These are phyloP conservation scores for Eucalyptus cloeziana DNA, from an alignment of 345 rosid genomes.

Conservation along the genomic window DNA sequence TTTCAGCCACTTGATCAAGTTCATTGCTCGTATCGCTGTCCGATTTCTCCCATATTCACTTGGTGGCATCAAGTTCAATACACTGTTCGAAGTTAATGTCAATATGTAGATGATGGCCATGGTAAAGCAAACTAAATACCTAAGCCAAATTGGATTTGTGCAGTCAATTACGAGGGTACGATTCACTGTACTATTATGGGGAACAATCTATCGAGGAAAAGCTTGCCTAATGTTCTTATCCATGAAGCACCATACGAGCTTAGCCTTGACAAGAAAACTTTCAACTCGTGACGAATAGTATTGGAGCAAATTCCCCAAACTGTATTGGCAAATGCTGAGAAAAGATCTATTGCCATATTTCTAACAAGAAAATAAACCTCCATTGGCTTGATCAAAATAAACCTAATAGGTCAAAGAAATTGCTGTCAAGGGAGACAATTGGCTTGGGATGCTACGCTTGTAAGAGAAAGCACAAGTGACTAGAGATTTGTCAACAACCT, in stretches of 20 bases:
- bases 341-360: not conserved
- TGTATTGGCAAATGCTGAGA: too few species aligned
- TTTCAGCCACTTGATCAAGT: not conserved
- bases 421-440: not conserved
- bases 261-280: too few species aligned
- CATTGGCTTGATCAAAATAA: fast-evolving
- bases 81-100: not conserved
- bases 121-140: not conserved
- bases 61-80: not conserved
- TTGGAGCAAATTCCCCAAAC: fast-evolving
- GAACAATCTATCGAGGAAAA: fast-evolving
- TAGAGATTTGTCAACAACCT: not conserved
- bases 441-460: not conserved
- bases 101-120: not conserved
- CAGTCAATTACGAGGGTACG: fast-evolving
- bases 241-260: fast-evolving
- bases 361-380: too few species aligned
- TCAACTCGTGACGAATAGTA: too few species aligned
- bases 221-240: too few species aligned
- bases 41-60: not conserved
- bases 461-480: not conserved
- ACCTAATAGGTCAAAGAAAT: not conserved
- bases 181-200: fast-evolving
- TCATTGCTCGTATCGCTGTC: not conserved
- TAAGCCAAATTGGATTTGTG: fast-evolving